Conservation (phyloP, 1,284 basidiomycete genomes). For the Sanghuangporus weigelae region DNA sequence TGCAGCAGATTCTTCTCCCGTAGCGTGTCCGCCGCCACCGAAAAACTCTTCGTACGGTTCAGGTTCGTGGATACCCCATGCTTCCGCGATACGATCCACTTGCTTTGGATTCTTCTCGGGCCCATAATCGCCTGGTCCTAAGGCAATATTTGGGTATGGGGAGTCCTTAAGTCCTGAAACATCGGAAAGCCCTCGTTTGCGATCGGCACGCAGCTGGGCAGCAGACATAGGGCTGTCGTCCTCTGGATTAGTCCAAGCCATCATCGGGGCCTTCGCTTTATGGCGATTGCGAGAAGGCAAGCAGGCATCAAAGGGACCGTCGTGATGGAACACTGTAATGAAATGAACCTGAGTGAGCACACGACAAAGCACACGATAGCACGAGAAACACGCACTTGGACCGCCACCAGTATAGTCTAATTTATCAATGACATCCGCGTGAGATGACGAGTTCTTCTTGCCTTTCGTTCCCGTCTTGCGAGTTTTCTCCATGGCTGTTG, state of each 20-base stretch:
- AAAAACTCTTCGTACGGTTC: constrained; percentile 85
- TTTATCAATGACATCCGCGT: constrained; percentile 63
- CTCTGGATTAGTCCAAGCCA: constrained; percentile 60
- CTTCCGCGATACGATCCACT: constrained; percentile 76
- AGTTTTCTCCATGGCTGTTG: constrained; percentile 45
- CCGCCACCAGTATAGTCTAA: constrained; percentile 66
- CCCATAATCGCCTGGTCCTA: constrained; percentile 34
- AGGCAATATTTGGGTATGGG: constrained; percentile 49
- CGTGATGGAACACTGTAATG: constrained; percentile 75
- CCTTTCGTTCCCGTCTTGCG: constrained; percentile 40
- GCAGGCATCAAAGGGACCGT: constrained; percentile 84
- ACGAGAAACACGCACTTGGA: constrained; percentile 49
- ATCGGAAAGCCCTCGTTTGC: constrained; percentile 22
- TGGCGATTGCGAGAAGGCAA: constrained; percentile 81
- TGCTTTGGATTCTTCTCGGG: constrained; percentile 58
- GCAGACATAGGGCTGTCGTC: constrained; percentile 32
- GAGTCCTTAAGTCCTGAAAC: constrained; percentile 27
- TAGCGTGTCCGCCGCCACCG: constrained; percentile 54
- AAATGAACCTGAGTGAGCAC: constrained; percentile 16
- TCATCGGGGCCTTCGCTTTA: constrained; percentile 72
- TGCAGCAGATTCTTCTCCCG: constrained; percentile 51
- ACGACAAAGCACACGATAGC: constrained; percentile 15
- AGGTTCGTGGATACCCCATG: constrained; percentile 84
- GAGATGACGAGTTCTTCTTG: constrained; percentile 70
- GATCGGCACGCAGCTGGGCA: constrained; percentile 28